Evolutionary conservation across 2,329 filamentous ascomycete species (phyloP).

Genomic region (Cladosporium colombiae): DNA sequence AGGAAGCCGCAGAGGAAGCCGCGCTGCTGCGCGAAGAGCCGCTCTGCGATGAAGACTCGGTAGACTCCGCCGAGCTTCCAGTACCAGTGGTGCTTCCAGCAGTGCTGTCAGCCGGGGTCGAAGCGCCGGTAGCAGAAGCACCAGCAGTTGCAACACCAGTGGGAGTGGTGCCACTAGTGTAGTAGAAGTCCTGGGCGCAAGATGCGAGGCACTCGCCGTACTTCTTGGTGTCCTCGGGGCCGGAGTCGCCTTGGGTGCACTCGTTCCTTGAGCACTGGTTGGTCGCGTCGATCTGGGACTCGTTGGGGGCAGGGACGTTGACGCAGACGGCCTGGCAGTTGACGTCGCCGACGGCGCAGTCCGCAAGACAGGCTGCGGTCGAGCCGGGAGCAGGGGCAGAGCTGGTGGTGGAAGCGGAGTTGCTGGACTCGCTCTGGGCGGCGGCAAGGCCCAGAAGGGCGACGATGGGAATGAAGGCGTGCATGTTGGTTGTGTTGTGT

Average conservation of each 20-base stretch:
- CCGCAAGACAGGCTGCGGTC: slow-evolving; percentile 34
- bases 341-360: slow-evolving; percentile 47
- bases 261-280: slow-evolving; percentile 51
- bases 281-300: slow-evolving; percentile 52
- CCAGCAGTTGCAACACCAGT: slow-evolving; percentile 30
- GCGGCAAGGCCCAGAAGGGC: slow-evolving; percentile 47
- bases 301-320: slow-evolving; percentile 54
- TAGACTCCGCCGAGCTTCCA: background rate
- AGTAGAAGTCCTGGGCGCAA: slow-evolving; percentile 39
- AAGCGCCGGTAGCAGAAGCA: slow-evolving; percentile 22
- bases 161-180: slow-evolving; percentile 3
- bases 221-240: slow-evolving; percentile 45
- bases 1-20: background rate
- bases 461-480: slow-evolving; percentile 48
- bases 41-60: slow-evolving; percentile 5
- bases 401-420: slow-evolving; percentile 18
- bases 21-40: slow-evolving; percentile 12
- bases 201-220: slow-evolving; percentile 52
- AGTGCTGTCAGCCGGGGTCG: background rate
- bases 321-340: slow-evolving; percentile 56
- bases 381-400: background rate
- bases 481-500: slow-evolving; percentile 38
- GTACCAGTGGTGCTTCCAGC: slow-evolving; percentile 9
- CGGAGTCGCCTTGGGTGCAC: slow-evolving; percentile 56
- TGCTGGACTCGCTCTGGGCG: slow-evolving; percentile 38